A percentile compares a stretch with the other conserved stretches of the same genome.
Conservation (phyloP, 2,329 filamentous ascomycete genomes). For the Nakataea oryzae region DNA sequence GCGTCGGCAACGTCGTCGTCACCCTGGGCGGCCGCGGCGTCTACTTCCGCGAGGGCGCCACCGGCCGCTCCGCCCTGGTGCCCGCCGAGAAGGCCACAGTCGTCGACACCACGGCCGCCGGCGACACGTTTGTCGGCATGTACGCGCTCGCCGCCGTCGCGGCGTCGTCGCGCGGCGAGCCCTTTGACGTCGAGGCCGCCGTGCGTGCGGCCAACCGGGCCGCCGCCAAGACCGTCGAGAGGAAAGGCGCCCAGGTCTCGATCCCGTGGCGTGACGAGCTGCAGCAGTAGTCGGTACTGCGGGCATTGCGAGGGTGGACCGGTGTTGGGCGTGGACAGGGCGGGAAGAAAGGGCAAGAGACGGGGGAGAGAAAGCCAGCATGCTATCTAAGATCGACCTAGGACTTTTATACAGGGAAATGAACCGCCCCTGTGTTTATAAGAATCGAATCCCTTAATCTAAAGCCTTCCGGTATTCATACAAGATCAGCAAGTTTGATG, state of each 20-base stretch:
- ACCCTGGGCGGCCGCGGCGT: slow-evolving; percentile 78
- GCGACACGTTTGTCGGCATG: slow-evolving; percentile 86
- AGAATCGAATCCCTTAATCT: too few species aligned
- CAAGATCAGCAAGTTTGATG: too few species aligned
- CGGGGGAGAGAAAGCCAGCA: too few species aligned
- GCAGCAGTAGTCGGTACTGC: slow-evolving; percentile 5
- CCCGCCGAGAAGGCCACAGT: slow-evolving; percentile 61
- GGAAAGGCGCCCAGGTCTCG: slow-evolving; percentile 51
- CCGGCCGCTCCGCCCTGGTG: slow-evolving; percentile 35
- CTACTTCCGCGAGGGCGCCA: slow-evolving; percentile 43
- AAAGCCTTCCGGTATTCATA: too few species aligned
- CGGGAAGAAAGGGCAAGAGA: too few species aligned
- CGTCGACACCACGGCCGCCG: slow-evolving; percentile 87
- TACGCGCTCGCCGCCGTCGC: slow-evolving; percentile 66
- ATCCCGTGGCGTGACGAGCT: slow-evolving; percentile 54
- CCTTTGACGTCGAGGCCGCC: slow-evolving; percentile 46
- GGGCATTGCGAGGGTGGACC: too few species aligned
- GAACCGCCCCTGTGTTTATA: background rate
- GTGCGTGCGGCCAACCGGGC: slow-evolving; percentile 51
- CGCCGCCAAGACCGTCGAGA: slow-evolving; percentile 56
- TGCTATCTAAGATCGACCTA: background rate
- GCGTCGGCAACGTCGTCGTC: slow-evolving; percentile 69
- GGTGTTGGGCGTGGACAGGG: too few species aligned
- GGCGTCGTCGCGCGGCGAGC: slow-evolving; percentile 13
- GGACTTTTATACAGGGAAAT: background rate